Base-by-base conservation (phyloP, 2,329 filamentous ascomycete species). In the Diatrype stigma region DNA sequence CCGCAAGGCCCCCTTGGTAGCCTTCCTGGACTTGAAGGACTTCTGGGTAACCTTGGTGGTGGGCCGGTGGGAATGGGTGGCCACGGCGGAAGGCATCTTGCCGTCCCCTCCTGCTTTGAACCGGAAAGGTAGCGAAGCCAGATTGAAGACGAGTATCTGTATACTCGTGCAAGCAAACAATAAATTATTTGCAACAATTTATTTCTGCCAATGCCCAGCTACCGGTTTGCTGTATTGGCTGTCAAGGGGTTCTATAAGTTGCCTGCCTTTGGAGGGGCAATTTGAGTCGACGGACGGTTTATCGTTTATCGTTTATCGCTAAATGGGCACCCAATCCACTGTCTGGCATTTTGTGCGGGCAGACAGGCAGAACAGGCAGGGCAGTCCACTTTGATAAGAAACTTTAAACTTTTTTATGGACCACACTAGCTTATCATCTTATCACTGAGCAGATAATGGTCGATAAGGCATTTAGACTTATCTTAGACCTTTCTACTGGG, bases 21-120 rank as follows among this genome's bases (percentile, higher is more conserved):
- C 83, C 75, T 96, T 92, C 68, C 86, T 86, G 52, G 90, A 90
- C 74, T 99, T 99, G 80, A 92, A 99, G 23, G 86, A 70, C 77
- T 99, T 99, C 73, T 96, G 85, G 59, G 81, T 74, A 63, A 84
- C 77, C 78, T 97, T 99, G 49, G 92, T 96, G 52, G 92, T 96
- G 65, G 89, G 89, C 69, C 93, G 83, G 72, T 99, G 94, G 67
- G 93, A 92, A 72, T 97, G 90, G 60, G 76, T 78, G 69, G 75
- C 73, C 65, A 82, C 79, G 54, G 79, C 77, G 71, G 84, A 81
- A 66, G 89, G 85, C 89, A 94, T 94, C 63, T 81, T 88, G 72
- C 78, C 79, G 70, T 78, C 77, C 70, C 82, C 77, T 67, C 87
- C 87, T 70, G 87, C 89, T 78, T 95, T 96, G 74, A 96, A 96